phyloP scores from a whole-genome alignment of 331 rosid genomes.

The Quercus tomentella region DNA sequence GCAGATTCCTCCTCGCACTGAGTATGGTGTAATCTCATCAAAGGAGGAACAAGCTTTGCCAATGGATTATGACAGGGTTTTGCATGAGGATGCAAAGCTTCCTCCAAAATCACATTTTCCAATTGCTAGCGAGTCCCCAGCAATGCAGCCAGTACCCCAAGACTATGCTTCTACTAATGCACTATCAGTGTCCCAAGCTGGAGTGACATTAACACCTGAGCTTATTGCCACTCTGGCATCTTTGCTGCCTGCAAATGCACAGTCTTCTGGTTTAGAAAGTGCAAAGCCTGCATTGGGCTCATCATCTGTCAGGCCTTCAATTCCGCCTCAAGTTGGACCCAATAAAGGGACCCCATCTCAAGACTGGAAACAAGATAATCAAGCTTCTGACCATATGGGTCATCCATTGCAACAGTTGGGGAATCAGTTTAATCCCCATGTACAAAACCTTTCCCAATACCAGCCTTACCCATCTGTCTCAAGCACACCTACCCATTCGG shows the following conservation, averaged over 20 bases:
- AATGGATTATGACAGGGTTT: constrained; percentile 48
- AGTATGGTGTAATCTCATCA: constrained; percentile 40
- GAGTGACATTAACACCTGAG: constrained; percentile 82
- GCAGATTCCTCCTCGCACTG: constrained; percentile 53
- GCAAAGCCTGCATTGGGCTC: constrained; percentile 42
- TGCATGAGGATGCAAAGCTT: constrained; percentile 60
- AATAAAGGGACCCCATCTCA: constrained; percentile 51
- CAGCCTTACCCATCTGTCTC: constrained; percentile 64
- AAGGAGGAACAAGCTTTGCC: constrained; percentile 59
- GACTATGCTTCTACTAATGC: constrained; percentile 44
- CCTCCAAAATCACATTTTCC: constrained; percentile 47
- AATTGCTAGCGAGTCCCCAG: constrained; percentile 35
- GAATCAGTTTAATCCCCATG: constrained; percentile 48
- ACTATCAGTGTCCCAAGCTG: constrained; percentile 60
- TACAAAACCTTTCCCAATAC: constrained; percentile 39
- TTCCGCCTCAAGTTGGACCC: constrained; percentile 33
- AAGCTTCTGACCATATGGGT: constrained; percentile 44
- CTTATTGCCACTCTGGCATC: constrained; percentile 80
- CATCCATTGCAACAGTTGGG: constrained; percentile 58
- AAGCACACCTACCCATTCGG: constrained; percentile 39
- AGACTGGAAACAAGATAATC: constrained; percentile 69
- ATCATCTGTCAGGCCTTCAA: constrained; percentile 45
- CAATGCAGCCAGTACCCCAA: constrained; percentile 45
- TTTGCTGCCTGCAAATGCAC: constrained; percentile 64
- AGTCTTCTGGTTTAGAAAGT: constrained; percentile 48